These are phyloP conservation scores for Carpinus fangiana DNA, from an alignment of 306 rosid species.

Conservation along the genomic window DNA sequence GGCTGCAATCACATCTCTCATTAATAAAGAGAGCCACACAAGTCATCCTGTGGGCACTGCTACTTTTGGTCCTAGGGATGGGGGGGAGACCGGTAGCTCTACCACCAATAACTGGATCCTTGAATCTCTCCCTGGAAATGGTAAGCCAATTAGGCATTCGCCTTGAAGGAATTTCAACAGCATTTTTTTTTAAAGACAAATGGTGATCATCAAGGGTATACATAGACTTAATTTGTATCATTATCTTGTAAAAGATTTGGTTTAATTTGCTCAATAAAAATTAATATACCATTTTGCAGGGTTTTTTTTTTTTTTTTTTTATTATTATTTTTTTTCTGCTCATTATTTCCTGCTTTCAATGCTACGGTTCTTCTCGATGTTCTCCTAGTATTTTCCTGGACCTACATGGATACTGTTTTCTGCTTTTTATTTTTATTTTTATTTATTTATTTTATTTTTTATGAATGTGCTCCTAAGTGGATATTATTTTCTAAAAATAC, in stretches of 20 bases:
- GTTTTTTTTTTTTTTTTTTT: no score
- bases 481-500: no score
- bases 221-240: neutral
- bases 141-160: conserved; percentile 36
- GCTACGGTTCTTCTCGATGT: no score
- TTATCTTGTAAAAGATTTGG: neutral
- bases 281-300: neutral
- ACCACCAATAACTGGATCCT: conserved; percentile 41
- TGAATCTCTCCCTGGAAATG: conserved; percentile 47
- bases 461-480: no score
- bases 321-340: neutral
- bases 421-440: no score
- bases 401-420: no score
- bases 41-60: conserved; percentile 17
- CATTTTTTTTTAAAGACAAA: neutral
- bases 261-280: neutral
- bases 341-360: neutral
- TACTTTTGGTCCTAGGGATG: conserved; percentile 36
- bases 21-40: conserved; percentile 57
- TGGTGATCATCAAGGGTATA: neutral
- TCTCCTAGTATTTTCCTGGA: no score
- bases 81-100: conserved; percentile 39
- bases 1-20: conserved; percentile 71
- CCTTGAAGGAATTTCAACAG: conserved; percentile 1
- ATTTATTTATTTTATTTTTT: no score